Percentiles rank a stretch among this genome's conserved stretches.
Evolutionary conservation across 805 yeast genomes (phyloP).

Genomic region (Candida cerambycidarum): DNA sequence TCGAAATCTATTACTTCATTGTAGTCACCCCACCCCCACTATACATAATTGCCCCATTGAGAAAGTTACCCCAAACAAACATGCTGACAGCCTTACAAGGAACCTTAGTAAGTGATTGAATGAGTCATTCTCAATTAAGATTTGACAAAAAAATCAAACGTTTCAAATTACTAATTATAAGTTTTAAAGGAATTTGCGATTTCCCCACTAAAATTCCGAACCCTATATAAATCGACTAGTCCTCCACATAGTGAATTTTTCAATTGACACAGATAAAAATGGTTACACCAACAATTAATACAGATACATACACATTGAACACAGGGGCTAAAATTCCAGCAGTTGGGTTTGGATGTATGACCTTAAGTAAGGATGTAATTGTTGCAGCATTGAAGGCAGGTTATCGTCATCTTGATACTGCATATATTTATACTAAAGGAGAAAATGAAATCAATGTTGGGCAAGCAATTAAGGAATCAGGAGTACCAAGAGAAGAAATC

Average conservation of each 20-base stretch:
- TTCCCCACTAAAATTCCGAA: not conserved
- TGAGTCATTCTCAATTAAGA: no score
- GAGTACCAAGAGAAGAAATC: conserved; percentile 71
- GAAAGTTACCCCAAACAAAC: no score
- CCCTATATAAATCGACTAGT: not conserved
- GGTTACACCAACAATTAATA: conserved; percentile 4
- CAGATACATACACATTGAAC: conserved; percentile 8
- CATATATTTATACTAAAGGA: conserved; percentile 56
- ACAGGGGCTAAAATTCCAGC: conserved; percentile 13
- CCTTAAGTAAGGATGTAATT: conserved; percentile 19
- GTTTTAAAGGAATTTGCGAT: not conserved
- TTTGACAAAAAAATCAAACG: no score
- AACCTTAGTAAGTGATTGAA: no score
- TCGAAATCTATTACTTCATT: no score
- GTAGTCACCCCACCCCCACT: no score
- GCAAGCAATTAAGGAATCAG: conserved; percentile 64
- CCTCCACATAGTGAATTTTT: conserved; percentile 1
- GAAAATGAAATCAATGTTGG: conserved; percentile 66
- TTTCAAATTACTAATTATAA: not conserved
- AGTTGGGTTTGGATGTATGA: conserved; percentile 17
- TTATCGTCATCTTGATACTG: conserved; percentile 73
- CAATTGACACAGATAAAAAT: not conserved
- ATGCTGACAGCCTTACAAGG: no score
- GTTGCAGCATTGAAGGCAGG: conserved; percentile 79
- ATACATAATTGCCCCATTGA: no score